Evolutionary conservation across 2,329 filamentous ascomycete genomes (phyloP), one percentile per base, ranked within the genome.

Genomic region (Colletotrichum spaethianum): DNA sequence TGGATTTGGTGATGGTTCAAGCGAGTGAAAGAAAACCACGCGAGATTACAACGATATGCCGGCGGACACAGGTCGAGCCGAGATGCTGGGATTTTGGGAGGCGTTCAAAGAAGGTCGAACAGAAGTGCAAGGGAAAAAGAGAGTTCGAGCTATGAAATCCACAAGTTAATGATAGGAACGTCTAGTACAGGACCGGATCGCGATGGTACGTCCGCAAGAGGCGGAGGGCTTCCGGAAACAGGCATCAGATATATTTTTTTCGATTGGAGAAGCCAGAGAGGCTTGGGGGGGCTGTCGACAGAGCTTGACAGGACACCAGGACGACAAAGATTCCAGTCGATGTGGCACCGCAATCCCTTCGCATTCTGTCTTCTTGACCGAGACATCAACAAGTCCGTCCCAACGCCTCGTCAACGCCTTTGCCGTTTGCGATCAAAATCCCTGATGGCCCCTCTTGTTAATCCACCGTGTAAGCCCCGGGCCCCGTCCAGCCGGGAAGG

Each of bases 371-470:
- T 46, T 36, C 44, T 14, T 46, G 44, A 63, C 66, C 57, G 53
- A 72, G 66, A 72, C 70, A 72, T 72, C 53, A 64, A 64, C 66
- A 70, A 59, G 70, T 40, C 61, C 53, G 23, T 50, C 20, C 38
- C 31, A 64, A 63, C 60, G 70, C 70, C 70, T 31, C 60, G 44
- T 33, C 53, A 42, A 56, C 70, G 60, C 59, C 66, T 40, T 64
- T 64, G 28, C 66, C 60, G 70, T 64, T 64, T 72, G 53, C 66
- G 59, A 70, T 23, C 69, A 68, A 72, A 38, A 53, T 31, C 38
- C 44, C 44, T 63, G 23, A 48, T 9, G 9, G 3, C 16, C 31
- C 31, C 14, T 23, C 33, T n/a, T 11, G 4, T 26, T 31, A 16
- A 31, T 18, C 11, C 23, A 26, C 42, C 18, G 31, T 40, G 46